Percentiles rank a stretch among this genome's conserved stretches.
Evolutionary conservation across 495 filamentous ascomycete genomes (phyloP).

Genomic region (Opeltia flavorubescens): DNA sequence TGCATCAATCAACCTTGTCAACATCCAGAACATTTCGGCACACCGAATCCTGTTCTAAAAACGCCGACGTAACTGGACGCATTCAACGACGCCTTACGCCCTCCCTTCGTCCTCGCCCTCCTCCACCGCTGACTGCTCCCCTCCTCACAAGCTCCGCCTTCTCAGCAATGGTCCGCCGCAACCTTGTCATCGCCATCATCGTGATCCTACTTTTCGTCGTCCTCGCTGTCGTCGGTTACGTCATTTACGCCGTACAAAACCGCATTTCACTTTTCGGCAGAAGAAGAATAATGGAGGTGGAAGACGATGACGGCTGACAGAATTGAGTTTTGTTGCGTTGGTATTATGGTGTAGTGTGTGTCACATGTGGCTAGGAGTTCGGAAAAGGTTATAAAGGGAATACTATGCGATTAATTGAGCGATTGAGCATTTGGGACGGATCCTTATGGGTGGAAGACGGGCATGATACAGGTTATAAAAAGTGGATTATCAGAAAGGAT

Average conservation of each 20-base stretch:
- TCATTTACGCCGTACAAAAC: constrained; percentile 45
- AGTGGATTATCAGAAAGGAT: too few species aligned
- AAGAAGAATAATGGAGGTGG: constrained; percentile 27
- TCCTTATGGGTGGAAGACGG: too few species aligned
- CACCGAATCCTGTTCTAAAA: too few species aligned
- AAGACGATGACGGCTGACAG: constrained; percentile 16
- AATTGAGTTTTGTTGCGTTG: not conserved
- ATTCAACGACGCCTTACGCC: not conserved
- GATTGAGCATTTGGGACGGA: too few species aligned
- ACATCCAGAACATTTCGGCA: too few species aligned
- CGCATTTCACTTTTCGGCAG: constrained; percentile 27
- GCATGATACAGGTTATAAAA: too few species aligned
- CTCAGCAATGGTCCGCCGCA: constrained; percentile 42
- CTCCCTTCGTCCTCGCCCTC: not conserved
- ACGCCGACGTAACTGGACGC: too few species aligned
- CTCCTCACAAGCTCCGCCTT: too few species aligned
- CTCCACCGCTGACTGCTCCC: too few species aligned
- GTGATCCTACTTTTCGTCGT: constrained; percentile 67
- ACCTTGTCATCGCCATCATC: constrained; percentile 71
- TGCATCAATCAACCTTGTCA: too few species aligned
- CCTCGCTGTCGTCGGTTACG: constrained; percentile 53
- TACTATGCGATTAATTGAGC: too few species aligned
- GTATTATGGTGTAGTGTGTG: not conserved
- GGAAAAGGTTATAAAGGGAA: not conserved
- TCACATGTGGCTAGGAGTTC: not conserved